Base-by-base conservation (phyloP, 371 early-diverging fungal genomes). In the Lichtheimia ramosa region DNA sequence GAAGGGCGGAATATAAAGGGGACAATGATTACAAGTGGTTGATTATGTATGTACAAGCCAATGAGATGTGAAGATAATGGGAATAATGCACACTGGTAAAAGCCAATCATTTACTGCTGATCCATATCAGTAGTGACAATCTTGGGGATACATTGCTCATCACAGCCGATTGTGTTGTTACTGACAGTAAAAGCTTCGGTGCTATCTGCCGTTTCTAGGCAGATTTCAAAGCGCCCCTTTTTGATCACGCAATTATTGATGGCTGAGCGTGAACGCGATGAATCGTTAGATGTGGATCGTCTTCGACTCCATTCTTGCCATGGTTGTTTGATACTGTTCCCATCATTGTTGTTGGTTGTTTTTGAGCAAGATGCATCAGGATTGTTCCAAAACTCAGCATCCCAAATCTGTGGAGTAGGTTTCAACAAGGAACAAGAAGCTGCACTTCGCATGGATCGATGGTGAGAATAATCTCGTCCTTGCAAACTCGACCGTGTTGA, bases 211-310 rank as follows among this genome's bases (percentile, higher is more conserved):
- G 62, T 54, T 51, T 63, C 64, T 25, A 73, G 62, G 16, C 60
- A 59, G 28, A 74, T 68, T 58, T 70, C 71, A 68, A 74, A 74
- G 34, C 74, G 74, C 46, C 74, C 74, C 46, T 74, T 74, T 51
- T 68, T 74, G 40, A 74, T 70, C n/a, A 68, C 59, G 55, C 61
- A 49, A 48, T 66, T 62, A 51, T 27, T 51, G 25, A 34, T 34
- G 34, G 34, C 34, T 34, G 34, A 34, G 16, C 48, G 16, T 16
- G 48, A 48, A 48, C 48, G 18, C 21, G 48, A 48, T n/a, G 49
- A 49, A 15, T 28, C 13, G 57, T 25, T 48, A 8, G 21, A 23
- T 56, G 48, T 24, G 16, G 15, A 42, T 27, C 12, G 59, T 27
- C 20, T 23, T 20, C 15, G 49, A 50, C 20, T 21, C 51, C 23